phyloP scores from a whole-genome alignment of 805 yeast genomes.

The Phaffomyces antillensis region DNA sequence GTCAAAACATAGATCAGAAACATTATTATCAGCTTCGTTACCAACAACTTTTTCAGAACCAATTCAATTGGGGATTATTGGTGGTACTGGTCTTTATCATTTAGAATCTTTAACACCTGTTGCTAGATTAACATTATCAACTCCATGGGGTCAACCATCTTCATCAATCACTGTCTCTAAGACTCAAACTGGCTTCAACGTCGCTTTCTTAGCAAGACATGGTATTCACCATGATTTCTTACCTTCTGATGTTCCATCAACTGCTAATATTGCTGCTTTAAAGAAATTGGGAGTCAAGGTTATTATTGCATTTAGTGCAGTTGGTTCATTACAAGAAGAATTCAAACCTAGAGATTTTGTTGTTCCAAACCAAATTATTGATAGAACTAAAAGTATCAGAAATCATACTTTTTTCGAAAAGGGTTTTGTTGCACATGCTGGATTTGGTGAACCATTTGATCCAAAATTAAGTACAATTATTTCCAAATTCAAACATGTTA shows the following conservation, averaged over 20 bases:
- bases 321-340: conserved; percentile 86
- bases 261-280: conserved; percentile 94
- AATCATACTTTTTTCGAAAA: conserved; percentile 75
- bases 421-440: conserved; percentile 96
- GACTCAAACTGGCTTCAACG: conserved; percentile 68
- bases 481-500: conserved; percentile 47
- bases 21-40: conserved; percentile 5
- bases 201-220: conserved; percentile 93
- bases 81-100: conserved; percentile 96
- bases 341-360: conserved; percentile 94
- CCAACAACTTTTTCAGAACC: conserved; percentile 56
- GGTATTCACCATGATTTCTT: conserved; percentile 84
- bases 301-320: conserved; percentile 90
- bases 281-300: conserved; percentile 82
- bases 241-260: conserved; percentile 87
- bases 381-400: conserved; percentile 93
- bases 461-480: conserved; percentile 59
- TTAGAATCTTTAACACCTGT: conserved; percentile 78
- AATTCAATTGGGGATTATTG: conserved; percentile 82
- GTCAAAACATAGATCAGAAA: conserved; percentile 24
- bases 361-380: conserved; percentile 93
- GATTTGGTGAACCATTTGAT: conserved; percentile 96
- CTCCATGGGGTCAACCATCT: conserved; percentile 98
- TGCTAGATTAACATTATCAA: conserved; percentile 70
- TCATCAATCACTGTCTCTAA: conserved; percentile 88